Conservation (phyloP, 1,284 basidiomycete species). For the Cystobasidium pallidum region DNA sequence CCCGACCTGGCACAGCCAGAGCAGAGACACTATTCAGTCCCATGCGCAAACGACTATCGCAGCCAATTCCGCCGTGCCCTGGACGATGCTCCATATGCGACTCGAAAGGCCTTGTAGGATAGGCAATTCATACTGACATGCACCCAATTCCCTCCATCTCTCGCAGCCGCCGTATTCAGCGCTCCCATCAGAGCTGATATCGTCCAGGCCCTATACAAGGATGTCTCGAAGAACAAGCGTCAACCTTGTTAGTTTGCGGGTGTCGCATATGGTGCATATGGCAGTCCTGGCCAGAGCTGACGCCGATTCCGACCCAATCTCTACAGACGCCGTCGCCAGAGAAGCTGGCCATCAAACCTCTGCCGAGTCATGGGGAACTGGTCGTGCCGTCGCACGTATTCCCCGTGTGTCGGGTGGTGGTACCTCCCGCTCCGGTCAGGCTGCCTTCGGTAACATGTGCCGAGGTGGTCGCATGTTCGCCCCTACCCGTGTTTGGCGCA, state of each 20-base stretch:
- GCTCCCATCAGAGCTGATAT: conserved; percentile 99
- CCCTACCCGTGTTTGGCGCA: conserved; percentile 99
- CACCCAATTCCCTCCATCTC: too few relatives aligned
- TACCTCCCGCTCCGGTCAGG: conserved; percentile 97
- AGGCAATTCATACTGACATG: neutral
- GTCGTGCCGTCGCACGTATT: conserved; percentile 82
- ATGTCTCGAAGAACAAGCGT: conserved; percentile 54
- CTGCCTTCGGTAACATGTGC: conserved; percentile 98
- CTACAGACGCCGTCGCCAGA: conserved; percentile 94
- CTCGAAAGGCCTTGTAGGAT: too few relatives aligned
- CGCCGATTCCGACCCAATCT: too few relatives aligned
- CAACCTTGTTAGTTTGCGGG: conserved; percentile 39
- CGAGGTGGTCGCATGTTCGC: conserved; percentile 84
- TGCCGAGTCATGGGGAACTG: conserved; percentile 99
- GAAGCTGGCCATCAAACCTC: conserved; percentile 99
- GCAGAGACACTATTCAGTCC: too few relatives aligned
- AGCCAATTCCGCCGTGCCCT: neutral
- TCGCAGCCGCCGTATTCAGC: conserved; percentile 73
- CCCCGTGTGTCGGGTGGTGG: conserved; percentile 94
- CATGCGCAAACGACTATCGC: too few relatives aligned
- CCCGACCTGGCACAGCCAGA: too few relatives aligned
- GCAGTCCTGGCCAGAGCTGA: too few relatives aligned
- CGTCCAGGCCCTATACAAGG: conserved; percentile 95
- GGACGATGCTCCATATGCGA: neutral
- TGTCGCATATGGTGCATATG: too few relatives aligned